A percentile compares a stretch with the other conserved stretches of the same genome.
These are phyloP conservation scores for Nigrograna mackinnonii DNA, from an alignment of 2,329 filamentous ascomycete genomes.

Conservation along the genomic window DNA sequence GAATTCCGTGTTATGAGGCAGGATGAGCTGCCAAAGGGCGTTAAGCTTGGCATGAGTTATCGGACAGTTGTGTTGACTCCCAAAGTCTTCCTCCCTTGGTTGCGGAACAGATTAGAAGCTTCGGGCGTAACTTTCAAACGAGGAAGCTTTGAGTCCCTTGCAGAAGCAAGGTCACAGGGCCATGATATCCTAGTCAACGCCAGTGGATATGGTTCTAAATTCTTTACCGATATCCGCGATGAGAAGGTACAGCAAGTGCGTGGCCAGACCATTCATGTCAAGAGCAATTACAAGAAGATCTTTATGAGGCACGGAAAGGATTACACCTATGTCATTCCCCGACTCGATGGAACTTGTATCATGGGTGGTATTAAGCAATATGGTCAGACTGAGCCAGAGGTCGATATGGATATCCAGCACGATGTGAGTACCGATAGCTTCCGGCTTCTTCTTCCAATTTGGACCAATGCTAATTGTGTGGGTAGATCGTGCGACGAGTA, in stretches of 20 bases:
- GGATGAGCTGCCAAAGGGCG: conserved; percentile 17
- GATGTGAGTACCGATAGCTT: conserved; percentile 8
- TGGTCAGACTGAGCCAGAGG: conserved; percentile 7
- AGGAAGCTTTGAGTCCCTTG: neutral
- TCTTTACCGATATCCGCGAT: conserved; percentile 17
- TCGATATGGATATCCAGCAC: conserved; percentile 8
- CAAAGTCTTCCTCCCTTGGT: conserved; percentile 24
- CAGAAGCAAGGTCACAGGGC: conserved; percentile 14
- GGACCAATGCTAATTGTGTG: too few species aligned
- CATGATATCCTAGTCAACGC: conserved; percentile 31
- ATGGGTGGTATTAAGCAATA: conserved; percentile 24
- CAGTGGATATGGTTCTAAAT: conserved; percentile 17
- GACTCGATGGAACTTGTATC: conserved; percentile 24
- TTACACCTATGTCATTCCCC: conserved; percentile 26
- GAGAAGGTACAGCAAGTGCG: conserved; percentile 18
- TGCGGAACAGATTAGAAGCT: conserved; percentile 15
- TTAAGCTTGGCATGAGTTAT: conserved; percentile 16
- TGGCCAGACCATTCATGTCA: conserved; percentile 25
- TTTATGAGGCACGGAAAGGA: conserved; percentile 24
- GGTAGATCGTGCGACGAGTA: neutral
- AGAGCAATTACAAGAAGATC: conserved; percentile 18
- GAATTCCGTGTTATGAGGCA: conserved; percentile 6
- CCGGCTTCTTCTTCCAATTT: too few species aligned
- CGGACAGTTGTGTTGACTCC: conserved; percentile 23
- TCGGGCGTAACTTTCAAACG: conserved; percentile 25